Conservation (phyloP, 2,329 filamentous ascomycete species). For the Paradendryphiella salina region DNA sequence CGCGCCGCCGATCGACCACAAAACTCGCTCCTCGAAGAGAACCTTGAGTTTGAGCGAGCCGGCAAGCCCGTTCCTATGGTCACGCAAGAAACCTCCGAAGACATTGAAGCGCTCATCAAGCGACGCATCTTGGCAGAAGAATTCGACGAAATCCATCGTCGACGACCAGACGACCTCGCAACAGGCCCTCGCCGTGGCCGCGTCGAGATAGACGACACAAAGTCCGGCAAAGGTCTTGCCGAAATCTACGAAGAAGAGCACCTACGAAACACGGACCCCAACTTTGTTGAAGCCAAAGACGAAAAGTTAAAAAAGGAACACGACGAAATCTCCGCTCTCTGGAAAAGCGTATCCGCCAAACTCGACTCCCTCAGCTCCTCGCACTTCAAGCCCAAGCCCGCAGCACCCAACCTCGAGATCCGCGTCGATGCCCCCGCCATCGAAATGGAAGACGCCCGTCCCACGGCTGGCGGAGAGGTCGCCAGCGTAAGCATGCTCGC, state of each 20-base stretch:
- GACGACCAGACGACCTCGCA: conserved; percentile 73
- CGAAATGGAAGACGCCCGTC: conserved; percentile 92
- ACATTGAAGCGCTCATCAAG: conserved; percentile 93
- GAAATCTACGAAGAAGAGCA: conserved; percentile 96
- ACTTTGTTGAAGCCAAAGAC: conserved; percentile 78
- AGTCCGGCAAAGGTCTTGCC: conserved; percentile 82
- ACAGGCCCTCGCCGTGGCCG: conserved; percentile 69
- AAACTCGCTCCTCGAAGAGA: conserved; percentile 92
- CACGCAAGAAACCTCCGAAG: conserved; percentile 85
- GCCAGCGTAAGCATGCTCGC: conserved; percentile 74
- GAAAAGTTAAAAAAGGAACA: conserved; percentile 83
- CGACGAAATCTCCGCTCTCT: conserved; percentile 77
- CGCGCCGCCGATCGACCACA: conserved; percentile 77
- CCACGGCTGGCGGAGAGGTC: conserved; percentile 76
- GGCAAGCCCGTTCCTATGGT: conserved; percentile 95
- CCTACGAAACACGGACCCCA: conserved; percentile 74
- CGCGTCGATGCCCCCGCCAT: conserved; percentile 90
- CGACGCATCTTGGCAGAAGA: conserved; percentile 84
- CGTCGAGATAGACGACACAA: conserved; percentile 82
- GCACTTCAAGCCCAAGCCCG: conserved; percentile 91
- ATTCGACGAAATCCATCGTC: conserved; percentile 87
- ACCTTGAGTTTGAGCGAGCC: conserved; percentile 91
- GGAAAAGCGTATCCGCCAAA: conserved; percentile 77
- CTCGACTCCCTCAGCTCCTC: conserved; percentile 90
- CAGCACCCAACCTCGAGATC: conserved; percentile 79